Evolutionary conservation across 192 early-diverging fungal genomes (phyloP).

Genomic region (Bifiguratus adelaidae): DNA sequence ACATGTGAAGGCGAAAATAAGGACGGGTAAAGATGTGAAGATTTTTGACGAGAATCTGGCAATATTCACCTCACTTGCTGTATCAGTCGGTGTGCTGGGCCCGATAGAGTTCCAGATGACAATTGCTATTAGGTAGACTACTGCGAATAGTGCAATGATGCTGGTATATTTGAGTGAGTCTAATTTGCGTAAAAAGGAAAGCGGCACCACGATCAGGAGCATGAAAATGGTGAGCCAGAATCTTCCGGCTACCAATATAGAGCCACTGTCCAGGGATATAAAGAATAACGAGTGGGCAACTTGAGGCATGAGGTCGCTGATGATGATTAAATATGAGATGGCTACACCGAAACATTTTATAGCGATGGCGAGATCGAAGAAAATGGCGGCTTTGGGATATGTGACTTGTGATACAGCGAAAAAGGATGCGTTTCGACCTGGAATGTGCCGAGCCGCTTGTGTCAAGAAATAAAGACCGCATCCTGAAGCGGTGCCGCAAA

Average conservation of each 20-base stretch:
- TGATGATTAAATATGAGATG: constrained; percentile 84
- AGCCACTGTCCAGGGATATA: not conserved
- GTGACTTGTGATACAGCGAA: constrained; percentile 79
- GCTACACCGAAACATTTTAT: constrained; percentile 94
- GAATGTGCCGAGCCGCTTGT: constrained; percentile 51
- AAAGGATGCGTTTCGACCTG: constrained; percentile 69
- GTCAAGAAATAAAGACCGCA: constrained; percentile 80
- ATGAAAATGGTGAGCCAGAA: constrained; percentile 79
- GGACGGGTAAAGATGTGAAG: constrained; percentile 73
- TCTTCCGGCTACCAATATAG: constrained; percentile 35
- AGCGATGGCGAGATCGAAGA: constrained; percentile 88
- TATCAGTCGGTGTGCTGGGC: constrained; percentile 35
- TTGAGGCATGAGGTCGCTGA: constrained; percentile 76
- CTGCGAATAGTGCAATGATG: constrained; percentile 62
- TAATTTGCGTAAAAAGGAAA: constrained; percentile 63
- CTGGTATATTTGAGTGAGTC: constrained; percentile 83
- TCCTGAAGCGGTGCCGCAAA: constrained; percentile 55
- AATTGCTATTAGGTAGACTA: constrained; percentile 76
- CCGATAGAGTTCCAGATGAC: constrained; percentile 62
- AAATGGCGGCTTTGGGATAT: constrained; percentile 75
- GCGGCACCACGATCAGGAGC: constrained; percentile 47
- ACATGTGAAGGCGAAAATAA: constrained; percentile 96
- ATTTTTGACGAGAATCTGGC: constrained; percentile 41
- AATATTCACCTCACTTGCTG: constrained; percentile 40
- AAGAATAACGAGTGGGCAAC: constrained; percentile 30